Base-by-base conservation (phyloP, 2,329 filamentous ascomycete genomes). In the Nemania diffusa region DNA sequence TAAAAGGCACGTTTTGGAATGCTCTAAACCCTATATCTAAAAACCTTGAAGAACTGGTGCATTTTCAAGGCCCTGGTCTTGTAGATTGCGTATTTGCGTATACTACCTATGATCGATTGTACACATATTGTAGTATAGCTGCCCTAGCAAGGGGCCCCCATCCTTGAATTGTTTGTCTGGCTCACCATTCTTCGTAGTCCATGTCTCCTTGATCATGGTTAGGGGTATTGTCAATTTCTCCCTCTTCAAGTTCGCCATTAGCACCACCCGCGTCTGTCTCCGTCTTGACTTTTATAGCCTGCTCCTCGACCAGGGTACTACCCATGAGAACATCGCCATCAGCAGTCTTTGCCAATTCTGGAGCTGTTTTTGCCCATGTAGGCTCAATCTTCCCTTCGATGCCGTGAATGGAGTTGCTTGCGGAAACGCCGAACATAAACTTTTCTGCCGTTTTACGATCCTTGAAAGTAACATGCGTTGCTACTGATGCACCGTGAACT, bases 401-500 rank as follows among this genome's bases (percentile, higher is more conserved):
- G 6, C 88, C 87, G 0, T 90, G 88, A 46, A 94, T 87, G 22
- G 85, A 80, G 50, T 84, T 84, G 52, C 83, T 83, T 5, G 74
- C 69, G 15, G 75, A 74, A 53, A 85, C 77, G n/a, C 85, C 82
- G 73, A 87, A 87, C 80, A 86, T 87, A 73, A 91, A 90, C 70
- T 85, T 89, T 76, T 95, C 92, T 3, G 91, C 92, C 15, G 90
- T 90, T 75, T 87, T 88, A 64, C 89, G 87, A 73, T 91, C 88
- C 64, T 87, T 88, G 76, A 92, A 92, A 5, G 85, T 86, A 58
- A 92, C 85, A 60, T 85, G 80, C 1, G 88, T 87, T 0, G 79
- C 76, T 1, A 78, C 69, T 0, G 83, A 77, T 2, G 81, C 82
- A 3, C 82, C 80, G 37, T 87, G 82, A 32, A 91, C 84, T 32